Evolutionary conservation across 2,329 filamentous ascomycete species (phyloP), one percentile per base, ranked within the genome.

Genomic region (Colletotrichum nymphaeae): DNA sequence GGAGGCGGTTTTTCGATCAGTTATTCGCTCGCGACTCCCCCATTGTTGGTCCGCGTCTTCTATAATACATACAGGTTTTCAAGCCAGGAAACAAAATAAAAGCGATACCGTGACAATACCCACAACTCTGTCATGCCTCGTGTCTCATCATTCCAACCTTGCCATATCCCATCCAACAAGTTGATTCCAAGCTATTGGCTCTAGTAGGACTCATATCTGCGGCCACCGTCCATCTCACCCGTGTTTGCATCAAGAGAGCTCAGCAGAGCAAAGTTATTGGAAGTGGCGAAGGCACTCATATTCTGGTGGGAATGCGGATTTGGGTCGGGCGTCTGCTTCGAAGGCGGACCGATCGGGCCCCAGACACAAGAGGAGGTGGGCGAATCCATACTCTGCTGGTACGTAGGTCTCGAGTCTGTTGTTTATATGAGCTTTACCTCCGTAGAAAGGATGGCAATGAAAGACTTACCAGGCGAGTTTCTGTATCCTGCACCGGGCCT

Each of bases 341-440:
- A 74, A 42, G 78, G 80, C n/a, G 78, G 77, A 22, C 77, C 77
- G 56, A 81, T 77, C 1, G 79, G 76, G 1, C 79, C 78, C 79
- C 81, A 81, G 63, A 77, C 70, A 28, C 78, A 80, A 0, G 74
- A 75, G 37, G 76, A 67, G 16, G 59, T 67, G 12, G 74, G 69
- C 11, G 75, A 69, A 28, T 42, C 63, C 19, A 68, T 24, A 2
- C 24, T 65, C 46, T 68, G 58, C 32, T 67, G 64, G 26, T 68
- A 65, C 5, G 24, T 26, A 37, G 59, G 32, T 46, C 49, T 56
- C 24, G 57, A 65, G 12, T 62, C 70, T 66, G 30, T n/a, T 19
- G 14, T 46, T 9, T 4, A 12, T 9, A 14, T 67, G n/a, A 60
- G 49, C 19, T 19, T 28, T 7, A 3, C 14, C 12, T 30, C 37